Conservation (phyloP, 2,329 filamentous ascomycete species). For the Samsoniella hepiali region DNA sequence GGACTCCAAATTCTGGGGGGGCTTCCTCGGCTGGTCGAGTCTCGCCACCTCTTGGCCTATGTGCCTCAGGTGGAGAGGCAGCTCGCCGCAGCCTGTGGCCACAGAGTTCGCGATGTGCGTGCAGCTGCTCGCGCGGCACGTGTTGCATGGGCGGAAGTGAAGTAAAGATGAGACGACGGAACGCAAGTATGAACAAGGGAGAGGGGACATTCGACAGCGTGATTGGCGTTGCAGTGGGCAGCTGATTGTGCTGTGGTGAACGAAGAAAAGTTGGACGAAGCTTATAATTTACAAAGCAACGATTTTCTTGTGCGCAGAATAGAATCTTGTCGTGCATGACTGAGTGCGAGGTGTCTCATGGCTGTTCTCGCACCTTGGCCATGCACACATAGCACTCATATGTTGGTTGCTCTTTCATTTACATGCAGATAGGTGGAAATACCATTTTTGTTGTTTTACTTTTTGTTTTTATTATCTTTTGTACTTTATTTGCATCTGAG, state of each 20-base stretch:
- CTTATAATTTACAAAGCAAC: background rate
- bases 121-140: slow-evolving; percentile 48
- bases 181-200: background rate
- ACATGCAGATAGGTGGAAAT: slow-evolving; percentile 11
- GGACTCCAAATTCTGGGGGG: slow-evolving; percentile 46
- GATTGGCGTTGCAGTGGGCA: background rate
- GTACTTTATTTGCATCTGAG: background rate
- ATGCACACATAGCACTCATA: background rate
- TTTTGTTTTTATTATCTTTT: background rate
- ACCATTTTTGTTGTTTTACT: slow-evolving; percentile 1
- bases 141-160: slow-evolving; percentile 45
- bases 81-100: slow-evolving; percentile 50
- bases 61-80: slow-evolving; percentile 44
- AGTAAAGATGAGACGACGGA: slow-evolving; percentile 20
- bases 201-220: background rate
- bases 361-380: background rate
- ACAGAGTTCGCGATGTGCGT: slow-evolving; percentile 51
- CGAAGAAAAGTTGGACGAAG: background rate
- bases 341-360: background rate
- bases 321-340: background rate
- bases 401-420: background rate
- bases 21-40: slow-evolving; percentile 48
- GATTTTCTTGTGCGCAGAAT: background rate
- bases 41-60: slow-evolving; percentile 43
- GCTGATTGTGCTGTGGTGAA: background rate